Conservation (phyloP, 2,329 filamentous ascomycete genomes). For the Fulvia fulva region DNA sequence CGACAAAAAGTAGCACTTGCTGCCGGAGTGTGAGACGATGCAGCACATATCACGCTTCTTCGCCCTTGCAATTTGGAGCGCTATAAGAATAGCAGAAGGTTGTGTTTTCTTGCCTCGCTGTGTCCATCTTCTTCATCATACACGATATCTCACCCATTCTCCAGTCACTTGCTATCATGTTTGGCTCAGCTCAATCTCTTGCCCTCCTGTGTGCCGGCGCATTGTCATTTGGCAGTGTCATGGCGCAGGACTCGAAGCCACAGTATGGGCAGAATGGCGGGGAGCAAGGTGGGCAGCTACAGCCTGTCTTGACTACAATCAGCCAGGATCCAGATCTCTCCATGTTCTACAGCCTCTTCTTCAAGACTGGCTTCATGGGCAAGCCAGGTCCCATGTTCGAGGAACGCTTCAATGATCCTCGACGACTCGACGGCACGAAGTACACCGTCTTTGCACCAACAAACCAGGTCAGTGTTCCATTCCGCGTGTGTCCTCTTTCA, state of each 20-base stretch:
- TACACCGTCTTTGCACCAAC: slow-evolving; percentile 18
- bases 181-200: not conserved
- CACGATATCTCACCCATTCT: not conserved
- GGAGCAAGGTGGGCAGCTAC: not conserved
- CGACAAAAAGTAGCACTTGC: not conserved
- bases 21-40: no score
- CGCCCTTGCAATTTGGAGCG: not conserved
- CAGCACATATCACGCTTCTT: not conserved
- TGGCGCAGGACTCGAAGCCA: not conserved
- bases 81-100: not conserved
- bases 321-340: not conserved
- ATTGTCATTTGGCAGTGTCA: not conserved
- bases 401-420: slow-evolving; percentile 17
- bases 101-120: not conserved
- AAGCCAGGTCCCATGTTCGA: slow-evolving; percentile 13
- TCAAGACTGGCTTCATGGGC: slow-evolving; percentile 6
- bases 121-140: not conserved
- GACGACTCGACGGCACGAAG: not conserved
- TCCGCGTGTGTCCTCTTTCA: no score
- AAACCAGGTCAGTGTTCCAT: slow-evolving; percentile 8
- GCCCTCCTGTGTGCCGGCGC: not conserved
- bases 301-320: slow-evolving; percentile 1
- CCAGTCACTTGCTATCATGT: not conserved
- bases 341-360: slow-evolving; percentile 1
- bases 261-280: not conserved